These are phyloP conservation scores for Sphaerostilbella broomeana DNA, from an alignment of 2,329 filamentous ascomycete species.

Conservation along the genomic window DNA sequence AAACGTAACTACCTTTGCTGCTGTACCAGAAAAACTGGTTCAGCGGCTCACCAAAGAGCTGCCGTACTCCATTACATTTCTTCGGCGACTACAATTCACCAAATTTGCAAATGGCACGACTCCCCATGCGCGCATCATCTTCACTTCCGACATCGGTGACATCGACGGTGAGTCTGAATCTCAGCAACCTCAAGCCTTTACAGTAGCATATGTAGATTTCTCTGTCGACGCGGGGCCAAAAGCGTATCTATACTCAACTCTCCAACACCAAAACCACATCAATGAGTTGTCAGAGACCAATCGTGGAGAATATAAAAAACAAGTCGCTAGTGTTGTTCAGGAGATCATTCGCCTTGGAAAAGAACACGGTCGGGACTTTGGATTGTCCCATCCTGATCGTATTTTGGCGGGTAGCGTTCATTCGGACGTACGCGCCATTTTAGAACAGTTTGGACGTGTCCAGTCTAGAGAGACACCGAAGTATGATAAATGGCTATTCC, in stretches of 20 bases:
- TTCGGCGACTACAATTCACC: conserved; percentile 57
- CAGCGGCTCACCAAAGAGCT: conserved; percentile 42
- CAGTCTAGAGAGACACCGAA: conserved; percentile 21
- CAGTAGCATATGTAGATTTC: conserved; percentile 56
- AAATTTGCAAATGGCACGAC: conserved; percentile 36
- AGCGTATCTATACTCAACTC: conserved; percentile 53
- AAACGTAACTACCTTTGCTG: conserved; percentile 20
- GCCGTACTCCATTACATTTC: conserved; percentile 53
- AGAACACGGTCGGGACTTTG: conserved; percentile 16
- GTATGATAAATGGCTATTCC: conserved; percentile 55
- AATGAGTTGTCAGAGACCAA: conserved; percentile 3
- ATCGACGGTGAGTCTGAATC: conserved; percentile 4
- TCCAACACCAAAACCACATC: conserved; percentile 36
- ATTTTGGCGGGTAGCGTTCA: conserved; percentile 34
- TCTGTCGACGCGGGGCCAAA: conserved; percentile 56
- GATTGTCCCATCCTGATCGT: conserved; percentile 17
- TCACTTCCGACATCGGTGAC: conserved; percentile 21
- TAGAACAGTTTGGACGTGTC: conserved; percentile 23
- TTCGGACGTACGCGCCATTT: conserved; percentile 21
- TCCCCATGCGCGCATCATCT: conserved; percentile 37
- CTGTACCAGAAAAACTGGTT: conserved; percentile 34
- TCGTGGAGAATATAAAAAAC: conserved; percentile 23
- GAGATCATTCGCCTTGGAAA: conserved; percentile 24
- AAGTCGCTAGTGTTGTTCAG: conserved; percentile 27
- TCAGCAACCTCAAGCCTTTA: conserved; percentile 31